Conservation (phyloP, 441 rosid genomes). For the Aleurites moluccanus region DNA sequence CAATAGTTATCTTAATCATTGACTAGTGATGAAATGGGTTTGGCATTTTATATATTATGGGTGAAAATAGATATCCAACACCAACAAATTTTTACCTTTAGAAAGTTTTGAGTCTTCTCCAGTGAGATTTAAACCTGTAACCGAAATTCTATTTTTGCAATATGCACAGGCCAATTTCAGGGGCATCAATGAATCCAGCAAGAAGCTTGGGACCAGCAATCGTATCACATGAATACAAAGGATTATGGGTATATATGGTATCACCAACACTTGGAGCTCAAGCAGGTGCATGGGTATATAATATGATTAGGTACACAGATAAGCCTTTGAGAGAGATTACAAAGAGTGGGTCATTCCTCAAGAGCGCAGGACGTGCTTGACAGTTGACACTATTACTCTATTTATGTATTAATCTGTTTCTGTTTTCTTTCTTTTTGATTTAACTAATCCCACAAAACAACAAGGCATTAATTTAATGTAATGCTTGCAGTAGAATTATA, state of each 20-base stretch:
- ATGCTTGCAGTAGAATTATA: background rate
- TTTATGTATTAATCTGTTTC: background rate
- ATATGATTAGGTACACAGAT: constrained; percentile 69
- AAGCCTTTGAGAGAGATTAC: constrained; percentile 81
- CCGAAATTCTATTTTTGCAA: background rate
- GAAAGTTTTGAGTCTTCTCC: too few relatives aligned
- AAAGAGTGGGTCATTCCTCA: constrained; percentile 67
- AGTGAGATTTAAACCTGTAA: too few relatives aligned
- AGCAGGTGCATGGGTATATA: constrained; percentile 76
- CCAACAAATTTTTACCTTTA: too few relatives aligned
- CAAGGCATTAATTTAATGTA: background rate
- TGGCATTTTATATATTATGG: too few relatives aligned
- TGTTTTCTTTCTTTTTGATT: background rate
- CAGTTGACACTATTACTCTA: too few relatives aligned
- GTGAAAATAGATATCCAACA: too few relatives aligned
- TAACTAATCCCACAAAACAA: background rate
- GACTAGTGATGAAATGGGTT: background rate
- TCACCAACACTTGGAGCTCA: constrained; percentile 71
- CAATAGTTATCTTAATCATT: background rate
- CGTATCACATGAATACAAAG: constrained; percentile 45
- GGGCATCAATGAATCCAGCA: constrained; percentile 95
- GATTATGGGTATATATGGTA: constrained; percentile 66
- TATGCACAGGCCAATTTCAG: constrained; percentile 61
- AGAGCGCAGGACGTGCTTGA: constrained; percentile 24
- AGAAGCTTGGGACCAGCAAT: constrained; percentile 89